phyloP scores from a whole-genome alignment of 805 yeast genomes.

The Starmerella apicola region DNA sequence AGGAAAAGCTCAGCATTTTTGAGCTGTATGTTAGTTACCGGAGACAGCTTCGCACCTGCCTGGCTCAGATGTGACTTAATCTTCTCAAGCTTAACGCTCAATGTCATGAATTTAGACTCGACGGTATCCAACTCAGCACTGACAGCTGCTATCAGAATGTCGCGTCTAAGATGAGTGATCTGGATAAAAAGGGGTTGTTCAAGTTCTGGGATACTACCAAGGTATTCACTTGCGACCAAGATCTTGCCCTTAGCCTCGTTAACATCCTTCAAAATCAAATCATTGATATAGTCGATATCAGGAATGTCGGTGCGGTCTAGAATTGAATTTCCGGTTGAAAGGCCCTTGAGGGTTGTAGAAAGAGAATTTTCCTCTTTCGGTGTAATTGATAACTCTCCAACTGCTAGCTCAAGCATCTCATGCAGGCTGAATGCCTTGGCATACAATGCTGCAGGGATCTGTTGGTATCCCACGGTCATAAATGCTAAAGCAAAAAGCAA shows the following conservation, averaged over 20 bases:
- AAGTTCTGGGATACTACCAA: constrained; percentile 12
- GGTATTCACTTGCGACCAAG: neutral
- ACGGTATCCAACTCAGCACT: constrained; percentile 3
- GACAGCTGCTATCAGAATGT: constrained; percentile 12
- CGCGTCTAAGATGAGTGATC: constrained; percentile 21
- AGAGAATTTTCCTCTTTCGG: constrained; percentile 74
- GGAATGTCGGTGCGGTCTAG: constrained; percentile 32
- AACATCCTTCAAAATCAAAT: constrained; percentile 2
- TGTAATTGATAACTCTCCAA: constrained; percentile 72
- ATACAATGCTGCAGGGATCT: constrained; percentile 88
- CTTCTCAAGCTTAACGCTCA: constrained; percentile 8
- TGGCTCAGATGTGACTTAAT: constrained; percentile 6
- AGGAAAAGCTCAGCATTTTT: constrained; percentile 7
- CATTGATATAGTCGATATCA: constrained; percentile 33
- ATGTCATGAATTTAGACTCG: neutral
- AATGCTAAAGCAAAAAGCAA: constrained; percentile 70
- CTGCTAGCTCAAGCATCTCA: constrained; percentile 68
- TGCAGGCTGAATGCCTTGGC: constrained; percentile 80
- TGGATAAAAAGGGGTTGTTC: constrained; percentile 18
- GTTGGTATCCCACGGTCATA: constrained; percentile 81
- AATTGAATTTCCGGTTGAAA: constrained; percentile 45
- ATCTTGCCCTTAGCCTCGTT: constrained; percentile 1
- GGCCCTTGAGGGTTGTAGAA: constrained; percentile 56
- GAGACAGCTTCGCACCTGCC: neutral
- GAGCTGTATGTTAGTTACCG: constrained; percentile 9